These are phyloP conservation scores for Scheffersomyces titani DNA, from an alignment of 1,139 yeast genomes.

Conservation along the genomic window DNA sequence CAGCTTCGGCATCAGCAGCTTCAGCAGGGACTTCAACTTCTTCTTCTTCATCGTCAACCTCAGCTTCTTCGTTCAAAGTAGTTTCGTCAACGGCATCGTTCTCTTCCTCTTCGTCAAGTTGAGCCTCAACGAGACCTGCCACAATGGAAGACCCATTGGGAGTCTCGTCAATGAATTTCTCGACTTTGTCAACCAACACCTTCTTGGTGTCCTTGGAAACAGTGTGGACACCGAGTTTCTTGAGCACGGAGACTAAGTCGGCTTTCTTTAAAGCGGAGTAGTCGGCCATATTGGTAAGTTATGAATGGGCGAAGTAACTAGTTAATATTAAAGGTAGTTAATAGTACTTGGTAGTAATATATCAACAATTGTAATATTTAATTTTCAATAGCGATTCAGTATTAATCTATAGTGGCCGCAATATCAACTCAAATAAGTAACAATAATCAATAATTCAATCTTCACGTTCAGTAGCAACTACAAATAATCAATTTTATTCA, in stretches of 20 bases:
- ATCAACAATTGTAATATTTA: background rate
- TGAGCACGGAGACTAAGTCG: conserved; percentile 38
- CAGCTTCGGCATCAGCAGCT: conserved; percentile 23
- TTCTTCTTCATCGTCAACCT: conserved; percentile 19
- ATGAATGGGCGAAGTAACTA: background rate
- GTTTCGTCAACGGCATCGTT: conserved; percentile 24
- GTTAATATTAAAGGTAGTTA: too few relatives aligned
- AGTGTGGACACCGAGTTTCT: conserved; percentile 35
- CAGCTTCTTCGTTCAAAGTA: conserved; percentile 10
- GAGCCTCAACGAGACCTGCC: conserved; percentile 10
- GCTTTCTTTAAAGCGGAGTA: conserved; percentile 36
- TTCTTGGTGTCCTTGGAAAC: conserved; percentile 45
- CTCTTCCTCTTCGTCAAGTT: conserved; percentile 18
- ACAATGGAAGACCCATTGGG: conserved; percentile 35
- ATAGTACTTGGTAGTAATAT: too few relatives aligned
- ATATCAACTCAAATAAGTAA: background rate
- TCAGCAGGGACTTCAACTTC: conserved; percentile 23
- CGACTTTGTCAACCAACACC: conserved; percentile 44
- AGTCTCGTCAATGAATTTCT: conserved; percentile 33
- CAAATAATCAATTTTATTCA: background rate
- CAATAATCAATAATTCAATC: background rate
- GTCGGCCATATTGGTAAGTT: conserved; percentile 23
- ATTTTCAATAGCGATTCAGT: background rate
- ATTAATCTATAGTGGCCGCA: background rate
- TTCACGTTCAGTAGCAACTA: background rate